A percentile compares a stretch with the other conserved stretches of the same genome.
Evolutionary conservation across 2,329 filamentous ascomycete species (phyloP).

Genomic region (Epichloe gansuensis): DNA sequence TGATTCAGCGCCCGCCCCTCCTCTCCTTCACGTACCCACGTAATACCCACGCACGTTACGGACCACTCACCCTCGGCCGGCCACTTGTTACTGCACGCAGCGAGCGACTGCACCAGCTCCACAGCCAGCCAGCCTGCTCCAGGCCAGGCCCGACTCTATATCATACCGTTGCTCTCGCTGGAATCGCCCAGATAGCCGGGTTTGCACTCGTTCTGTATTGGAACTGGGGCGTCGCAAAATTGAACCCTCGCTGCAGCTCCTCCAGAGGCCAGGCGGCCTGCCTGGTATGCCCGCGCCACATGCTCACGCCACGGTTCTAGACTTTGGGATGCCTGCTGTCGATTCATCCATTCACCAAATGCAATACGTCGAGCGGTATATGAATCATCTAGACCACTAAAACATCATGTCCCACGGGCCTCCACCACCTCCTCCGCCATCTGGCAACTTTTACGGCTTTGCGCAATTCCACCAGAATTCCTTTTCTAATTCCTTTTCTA

Average conservation of each 20-base stretch:
- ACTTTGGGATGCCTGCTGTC: not conserved
- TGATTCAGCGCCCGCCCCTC: too few species aligned
- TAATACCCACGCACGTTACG: too few species aligned
- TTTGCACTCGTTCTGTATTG: not conserved
- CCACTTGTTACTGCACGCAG: not conserved
- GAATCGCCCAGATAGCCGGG: not conserved
- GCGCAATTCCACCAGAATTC: slow-evolving; percentile 2
- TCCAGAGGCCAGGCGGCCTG: slow-evolving; percentile 1
- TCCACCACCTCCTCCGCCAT: slow-evolving; percentile 4
- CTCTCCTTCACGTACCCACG: too few species aligned
- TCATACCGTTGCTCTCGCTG: too few species aligned
- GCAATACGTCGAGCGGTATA: slow-evolving; percentile 1
- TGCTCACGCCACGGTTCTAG: slow-evolving; percentile 1
- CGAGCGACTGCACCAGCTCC: not conserved
- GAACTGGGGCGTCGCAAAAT: not conserved
- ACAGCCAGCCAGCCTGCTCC: not conserved
- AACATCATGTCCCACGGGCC: slow-evolving; percentile 7
- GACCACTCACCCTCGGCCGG: too few species aligned
- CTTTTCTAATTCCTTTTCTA: slow-evolving; percentile 1
- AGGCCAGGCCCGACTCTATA: not conserved
- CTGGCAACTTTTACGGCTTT: slow-evolving; percentile 3
- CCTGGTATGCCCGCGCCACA: slow-evolving; percentile 5
- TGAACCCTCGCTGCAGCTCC: not conserved
- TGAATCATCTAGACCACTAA: not conserved
- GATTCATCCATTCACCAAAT: not conserved